Evolutionary conservation across 2,329 filamentous ascomycete genomes (phyloP).

Genomic region (Monilinia laxa): DNA sequence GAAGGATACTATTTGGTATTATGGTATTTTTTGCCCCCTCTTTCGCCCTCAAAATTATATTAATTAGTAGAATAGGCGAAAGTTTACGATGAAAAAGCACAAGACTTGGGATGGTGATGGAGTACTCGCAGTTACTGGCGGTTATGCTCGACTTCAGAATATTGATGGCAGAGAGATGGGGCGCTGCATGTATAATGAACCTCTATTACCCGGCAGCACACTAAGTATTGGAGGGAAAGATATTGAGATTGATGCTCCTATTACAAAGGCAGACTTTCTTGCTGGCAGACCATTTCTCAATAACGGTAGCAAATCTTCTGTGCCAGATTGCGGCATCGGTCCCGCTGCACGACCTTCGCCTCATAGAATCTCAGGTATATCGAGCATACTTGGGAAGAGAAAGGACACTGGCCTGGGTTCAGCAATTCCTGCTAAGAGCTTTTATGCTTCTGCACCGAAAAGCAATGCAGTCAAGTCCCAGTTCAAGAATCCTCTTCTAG

Average conservation of each 20-base stretch:
- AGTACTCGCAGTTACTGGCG: conserved; percentile 56
- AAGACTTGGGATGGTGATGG: conserved; percentile 78
- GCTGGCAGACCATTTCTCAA: conserved; percentile 48
- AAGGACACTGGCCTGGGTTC: conserved; percentile 33
- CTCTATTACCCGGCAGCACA: conserved; percentile 58
- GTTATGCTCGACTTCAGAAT: conserved; percentile 61
- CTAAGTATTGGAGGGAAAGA: conserved; percentile 66
- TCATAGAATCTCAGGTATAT: neutral
- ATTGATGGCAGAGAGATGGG: conserved; percentile 63
- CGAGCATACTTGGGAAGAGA: conserved; percentile 33
- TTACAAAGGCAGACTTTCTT: conserved; percentile 59
- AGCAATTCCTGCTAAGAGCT: conserved; percentile 43
- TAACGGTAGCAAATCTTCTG: conserved; percentile 28
- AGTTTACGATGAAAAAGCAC: conserved; percentile 69
- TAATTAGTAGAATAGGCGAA: conserved; percentile 51
- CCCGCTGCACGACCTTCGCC: conserved; percentile 26
- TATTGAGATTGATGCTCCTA: conserved; percentile 62
- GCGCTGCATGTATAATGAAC: conserved; percentile 53
- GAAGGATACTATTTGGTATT: conserved; percentile 41
- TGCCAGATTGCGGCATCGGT: conserved; percentile 22
- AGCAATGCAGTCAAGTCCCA: conserved; percentile 45
- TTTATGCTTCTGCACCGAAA: conserved; percentile 43
- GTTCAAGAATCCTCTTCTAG: conserved; percentile 63
- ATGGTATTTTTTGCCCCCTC: conserved; percentile 30
- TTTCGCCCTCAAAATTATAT: neutral